Evolutionary conservation across 257 asterid genomes (phyloP).

Genomic region (Fraxinus anomala): DNA sequence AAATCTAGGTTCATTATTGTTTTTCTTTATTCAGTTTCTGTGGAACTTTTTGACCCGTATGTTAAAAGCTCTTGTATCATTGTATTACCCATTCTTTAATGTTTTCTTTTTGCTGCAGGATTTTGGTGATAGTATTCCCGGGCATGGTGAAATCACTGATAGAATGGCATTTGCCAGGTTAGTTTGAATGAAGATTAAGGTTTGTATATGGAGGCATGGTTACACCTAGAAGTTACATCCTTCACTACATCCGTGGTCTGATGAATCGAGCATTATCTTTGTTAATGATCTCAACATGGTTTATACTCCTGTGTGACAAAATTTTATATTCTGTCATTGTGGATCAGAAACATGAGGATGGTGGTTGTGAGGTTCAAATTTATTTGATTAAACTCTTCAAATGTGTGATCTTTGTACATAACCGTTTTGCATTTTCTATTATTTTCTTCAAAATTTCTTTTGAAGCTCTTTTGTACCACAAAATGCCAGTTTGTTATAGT

Average conservation of each 20-base stretch:
- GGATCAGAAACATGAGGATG: not conserved
- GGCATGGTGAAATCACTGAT: slow-evolving; percentile 98
- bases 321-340: no score
- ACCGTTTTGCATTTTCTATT: no score
- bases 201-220: slow-evolving; percentile 1
- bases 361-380: not conserved
- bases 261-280: not conserved
- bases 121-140: slow-evolving; percentile 99
- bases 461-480: not conserved
- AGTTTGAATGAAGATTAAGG: not conserved
- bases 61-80: slow-evolving; percentile 10
- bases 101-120: slow-evolving; percentile 53
- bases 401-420: not conserved
- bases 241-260: not conserved
- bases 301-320: not conserved
- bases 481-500: not conserved
- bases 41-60: not conserved
- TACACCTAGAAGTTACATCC: not conserved
- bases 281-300: not conserved
- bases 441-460: not conserved
- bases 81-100: slow-evolving; percentile 14
- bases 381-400: not conserved
- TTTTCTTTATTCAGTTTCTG: not conserved
- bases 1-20: not conserved
- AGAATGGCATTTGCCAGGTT: slow-evolving; percentile 99